These are phyloP conservation scores for Plenodomus lindquistii DNA, from an alignment of 2,329 filamentous ascomycete genomes.

Conservation along the genomic window DNA sequence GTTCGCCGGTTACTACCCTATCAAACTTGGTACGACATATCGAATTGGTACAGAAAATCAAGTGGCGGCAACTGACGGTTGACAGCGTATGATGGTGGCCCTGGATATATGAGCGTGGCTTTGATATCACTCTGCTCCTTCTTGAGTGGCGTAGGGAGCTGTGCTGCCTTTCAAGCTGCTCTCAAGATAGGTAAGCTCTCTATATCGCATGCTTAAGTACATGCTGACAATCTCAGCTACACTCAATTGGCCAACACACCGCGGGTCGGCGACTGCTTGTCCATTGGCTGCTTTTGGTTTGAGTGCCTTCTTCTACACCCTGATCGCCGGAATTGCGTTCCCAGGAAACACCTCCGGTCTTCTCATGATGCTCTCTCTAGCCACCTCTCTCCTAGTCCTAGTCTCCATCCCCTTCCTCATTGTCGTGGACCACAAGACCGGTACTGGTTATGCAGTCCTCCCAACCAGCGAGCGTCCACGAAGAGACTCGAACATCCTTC, in stretches of 20 bases:
- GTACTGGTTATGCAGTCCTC: slow-evolving; percentile 61
- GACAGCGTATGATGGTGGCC: slow-evolving; percentile 71
- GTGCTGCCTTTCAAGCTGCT: slow-evolving; percentile 84
- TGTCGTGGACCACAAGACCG: slow-evolving; percentile 67
- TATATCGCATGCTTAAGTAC: background rate
- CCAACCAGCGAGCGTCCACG: slow-evolving; percentile 54
- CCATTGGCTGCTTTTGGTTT: slow-evolving; percentile 90
- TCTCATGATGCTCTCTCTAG: slow-evolving; percentile 76
- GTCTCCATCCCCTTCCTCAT: slow-evolving; percentile 83
- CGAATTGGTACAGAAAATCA: background rate
- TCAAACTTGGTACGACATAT: slow-evolving; percentile 62
- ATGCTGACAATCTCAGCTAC: slow-evolving; percentile 62
- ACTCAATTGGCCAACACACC: slow-evolving; percentile 86
- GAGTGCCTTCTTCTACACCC: slow-evolving; percentile 95
- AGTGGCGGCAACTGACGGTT: slow-evolving; percentile 27
- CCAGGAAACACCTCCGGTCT: slow-evolving; percentile 82
- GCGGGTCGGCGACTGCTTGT: slow-evolving; percentile 92
- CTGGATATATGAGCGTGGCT: slow-evolving; percentile 58
- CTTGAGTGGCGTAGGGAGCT: slow-evolving; percentile 84
- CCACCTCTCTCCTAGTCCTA: slow-evolving; percentile 76
- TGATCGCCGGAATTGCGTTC: slow-evolving; percentile 74
- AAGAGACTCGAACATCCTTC: slow-evolving; percentile 50
- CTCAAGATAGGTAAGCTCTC: slow-evolving; percentile 68
- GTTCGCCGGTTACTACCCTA: slow-evolving; percentile 80
- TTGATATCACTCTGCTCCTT: slow-evolving; percentile 81